Evolutionary conservation across 2,329 filamentous ascomycete genomes (phyloP), one percentile per base, ranked within the genome.

Genomic region (Xylaria sp.): DNA sequence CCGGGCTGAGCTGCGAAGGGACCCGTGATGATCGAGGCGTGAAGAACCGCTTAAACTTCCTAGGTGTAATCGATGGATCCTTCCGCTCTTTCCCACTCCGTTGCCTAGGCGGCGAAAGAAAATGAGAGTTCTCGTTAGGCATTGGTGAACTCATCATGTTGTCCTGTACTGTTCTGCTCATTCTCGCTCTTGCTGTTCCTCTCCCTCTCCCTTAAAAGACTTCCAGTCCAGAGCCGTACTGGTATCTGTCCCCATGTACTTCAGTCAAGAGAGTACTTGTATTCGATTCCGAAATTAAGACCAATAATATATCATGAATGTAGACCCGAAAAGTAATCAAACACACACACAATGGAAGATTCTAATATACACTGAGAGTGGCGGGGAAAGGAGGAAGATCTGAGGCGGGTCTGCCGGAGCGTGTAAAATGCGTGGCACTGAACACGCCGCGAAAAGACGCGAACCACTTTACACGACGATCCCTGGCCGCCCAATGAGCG

Each of bases 41-140:
- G 71, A 88, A 88, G 81, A 88, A 88, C 32, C 81, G 81, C 41
- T 75, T 81, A 70, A 88, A 88, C 74, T 86, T 87, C 72, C 85
- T 80, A 65, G 86, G 86, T 3, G 86, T 88, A 62, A 88, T 83
- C 44, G 85, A 87, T 3, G 86, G 83, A 66, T 84, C 82, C 20
- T 84, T 81, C 70, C 80, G 81, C 74, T 86, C 84, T 73, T 86
- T 87, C 70, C 75, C 77, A 70, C 70, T 76, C 68, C 62, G 70
- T 18, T 65, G 66, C 44, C 75, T 73, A 2, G 76, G 74, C 0
- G 78, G 76, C 1, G 78, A 79, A 46, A 74, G 72, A 25, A 74
- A 69, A 4, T 62, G 66, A 4, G 74, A 58, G 44, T 70, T 73
- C 28, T 76, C 74, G 51, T 60, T 63, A 50, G 37, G 59, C 37